Evolutionary conservation across 2,329 filamentous ascomycete species (phyloP).

Genomic region (Colletotrichum godetiae): DNA sequence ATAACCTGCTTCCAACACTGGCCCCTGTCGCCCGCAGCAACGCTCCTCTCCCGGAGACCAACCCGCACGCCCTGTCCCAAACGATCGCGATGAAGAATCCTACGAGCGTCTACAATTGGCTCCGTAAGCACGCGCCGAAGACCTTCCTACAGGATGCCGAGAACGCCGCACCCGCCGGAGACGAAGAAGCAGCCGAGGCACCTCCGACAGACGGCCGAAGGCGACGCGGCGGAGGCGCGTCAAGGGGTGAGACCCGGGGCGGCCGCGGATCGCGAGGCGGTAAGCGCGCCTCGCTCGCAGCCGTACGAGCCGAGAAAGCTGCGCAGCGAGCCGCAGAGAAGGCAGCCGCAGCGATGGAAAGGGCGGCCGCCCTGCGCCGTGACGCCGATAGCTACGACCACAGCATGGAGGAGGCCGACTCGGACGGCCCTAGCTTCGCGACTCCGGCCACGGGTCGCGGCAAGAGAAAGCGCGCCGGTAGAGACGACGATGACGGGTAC

Average conservation of each 20-base stretch:
- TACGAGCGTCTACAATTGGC: constrained; percentile 95
- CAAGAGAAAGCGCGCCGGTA: constrained; percentile 60
- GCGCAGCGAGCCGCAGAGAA: constrained; percentile 52
- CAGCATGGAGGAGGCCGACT: constrained; percentile 25
- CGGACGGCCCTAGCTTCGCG: constrained; percentile 37
- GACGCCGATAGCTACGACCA: constrained; percentile 39
- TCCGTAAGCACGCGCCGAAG: constrained; percentile 85
- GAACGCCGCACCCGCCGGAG: constrained; percentile 48
- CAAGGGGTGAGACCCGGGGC: constrained; percentile 25
- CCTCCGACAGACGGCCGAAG: constrained; percentile 39
- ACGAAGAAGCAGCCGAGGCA: constrained; percentile 50
- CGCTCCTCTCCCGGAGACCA: constrained; percentile 42
- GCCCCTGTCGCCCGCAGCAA: constrained; percentile 58
- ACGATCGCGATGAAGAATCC: constrained; percentile 72
- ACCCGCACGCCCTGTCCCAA: constrained; percentile 51
- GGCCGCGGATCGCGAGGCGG: constrained; percentile 37
- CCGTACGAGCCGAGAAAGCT: constrained; percentile 45
- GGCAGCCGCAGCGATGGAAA: constrained; percentile 41
- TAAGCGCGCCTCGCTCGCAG: constrained; percentile 47
- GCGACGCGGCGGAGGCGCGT: constrained; percentile 34
- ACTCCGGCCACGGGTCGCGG: constrained; percentile 46
- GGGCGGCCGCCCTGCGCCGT: constrained; percentile 43
- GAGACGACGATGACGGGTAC: constrained; percentile 67
- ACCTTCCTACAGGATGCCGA: constrained; percentile 85
- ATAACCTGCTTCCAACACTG: constrained; percentile 59